These are phyloP conservation scores for Pichia sp. DNA, from an alignment of 1,139 yeast species.

Conservation along the genomic window DNA sequence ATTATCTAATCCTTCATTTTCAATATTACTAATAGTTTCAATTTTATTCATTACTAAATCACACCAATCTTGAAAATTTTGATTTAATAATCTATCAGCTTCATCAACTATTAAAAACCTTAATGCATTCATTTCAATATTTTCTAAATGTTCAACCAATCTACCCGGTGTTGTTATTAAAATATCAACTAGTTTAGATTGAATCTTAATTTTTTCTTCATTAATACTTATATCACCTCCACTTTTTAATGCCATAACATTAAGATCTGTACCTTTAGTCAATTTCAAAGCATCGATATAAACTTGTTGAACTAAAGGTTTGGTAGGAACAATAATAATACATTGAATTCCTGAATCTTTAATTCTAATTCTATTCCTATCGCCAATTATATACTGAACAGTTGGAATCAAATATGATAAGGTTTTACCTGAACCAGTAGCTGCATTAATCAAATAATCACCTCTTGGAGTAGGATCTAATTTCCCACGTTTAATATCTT, in stretches of 20 bases:
- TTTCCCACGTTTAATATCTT: slow-evolving; percentile 40
- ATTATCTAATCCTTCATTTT: slow-evolving; percentile 18
- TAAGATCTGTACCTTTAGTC: slow-evolving; percentile 61
- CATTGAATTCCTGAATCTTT: slow-evolving; percentile 70
- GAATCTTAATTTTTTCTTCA: slow-evolving; percentile 56
- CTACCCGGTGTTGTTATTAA: slow-evolving; percentile 89
- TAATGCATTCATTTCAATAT: slow-evolving; percentile 42
- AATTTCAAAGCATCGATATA: slow-evolving; percentile 54
- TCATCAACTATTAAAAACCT: slow-evolving; percentile 82
- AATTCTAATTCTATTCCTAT: slow-evolving; percentile 34
- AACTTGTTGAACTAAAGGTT: slow-evolving; percentile 81
- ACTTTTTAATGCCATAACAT: slow-evolving; percentile 49
- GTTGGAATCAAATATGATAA: slow-evolving; percentile 84
- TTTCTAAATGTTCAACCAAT: slow-evolving; percentile 74
- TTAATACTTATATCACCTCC: slow-evolving; percentile 52
- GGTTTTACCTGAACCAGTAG: slow-evolving; percentile 97
- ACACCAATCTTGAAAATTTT: slow-evolving; percentile 93
- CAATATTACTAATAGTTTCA: slow-evolving; percentile 32
- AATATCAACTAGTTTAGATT: slow-evolving; percentile 61
- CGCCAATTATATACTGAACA: slow-evolving; percentile 52
- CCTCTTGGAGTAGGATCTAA: slow-evolving; percentile 59
- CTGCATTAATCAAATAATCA: slow-evolving; percentile 83
- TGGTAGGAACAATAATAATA: slow-evolving; percentile 81
- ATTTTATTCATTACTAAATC: slow-evolving; percentile 51
- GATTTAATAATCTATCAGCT: slow-evolving; percentile 87